Evolutionary conservation across 129 eudicot genomes (phyloP).

Genomic region (Saussurea involucrata): DNA sequence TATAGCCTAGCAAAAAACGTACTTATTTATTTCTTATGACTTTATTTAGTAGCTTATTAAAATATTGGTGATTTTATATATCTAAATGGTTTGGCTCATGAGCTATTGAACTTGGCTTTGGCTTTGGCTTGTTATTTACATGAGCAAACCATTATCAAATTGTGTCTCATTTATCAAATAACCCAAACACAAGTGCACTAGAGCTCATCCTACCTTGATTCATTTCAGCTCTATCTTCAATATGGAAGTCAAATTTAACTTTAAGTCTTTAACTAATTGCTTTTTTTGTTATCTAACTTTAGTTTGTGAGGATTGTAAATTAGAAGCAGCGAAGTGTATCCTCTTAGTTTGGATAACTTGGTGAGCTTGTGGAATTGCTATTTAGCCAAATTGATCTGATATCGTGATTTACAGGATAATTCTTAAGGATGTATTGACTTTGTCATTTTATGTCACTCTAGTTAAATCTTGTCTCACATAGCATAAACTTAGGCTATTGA

Average conservation of each 20-base stretch:
- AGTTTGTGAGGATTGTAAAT: neutral
- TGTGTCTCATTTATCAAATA: neutral
- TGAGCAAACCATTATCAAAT: neutral
- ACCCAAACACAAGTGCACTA: neutral
- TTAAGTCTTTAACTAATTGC: too few relatives aligned
- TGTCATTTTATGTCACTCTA: neutral
- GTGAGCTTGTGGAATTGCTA: neutral
- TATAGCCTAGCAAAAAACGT: too few relatives aligned
- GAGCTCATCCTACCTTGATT: neutral
- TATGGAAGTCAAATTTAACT: neutral
- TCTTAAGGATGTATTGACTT: neutral
- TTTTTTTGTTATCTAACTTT: too few relatives aligned
- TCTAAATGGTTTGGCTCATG: neutral
- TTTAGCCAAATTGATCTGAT: neutral
- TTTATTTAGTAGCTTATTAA: neutral
- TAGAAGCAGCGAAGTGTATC: neutral
- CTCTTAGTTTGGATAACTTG: neutral
- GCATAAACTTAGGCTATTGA: conserved; percentile 26
- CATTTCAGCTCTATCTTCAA: neutral
- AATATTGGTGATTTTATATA: neutral
- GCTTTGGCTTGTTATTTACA: neutral
- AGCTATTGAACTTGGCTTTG: neutral
- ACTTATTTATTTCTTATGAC: neutral
- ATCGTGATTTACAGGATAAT: neutral
- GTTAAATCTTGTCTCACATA: neutral